A percentile compares a stretch with the other conserved stretches of the same genome.
These are phyloP conservation scores for Colletotrichum agaves DNA, from an alignment of 2,329 filamentous ascomycete genomes.

Conservation along the genomic window DNA sequence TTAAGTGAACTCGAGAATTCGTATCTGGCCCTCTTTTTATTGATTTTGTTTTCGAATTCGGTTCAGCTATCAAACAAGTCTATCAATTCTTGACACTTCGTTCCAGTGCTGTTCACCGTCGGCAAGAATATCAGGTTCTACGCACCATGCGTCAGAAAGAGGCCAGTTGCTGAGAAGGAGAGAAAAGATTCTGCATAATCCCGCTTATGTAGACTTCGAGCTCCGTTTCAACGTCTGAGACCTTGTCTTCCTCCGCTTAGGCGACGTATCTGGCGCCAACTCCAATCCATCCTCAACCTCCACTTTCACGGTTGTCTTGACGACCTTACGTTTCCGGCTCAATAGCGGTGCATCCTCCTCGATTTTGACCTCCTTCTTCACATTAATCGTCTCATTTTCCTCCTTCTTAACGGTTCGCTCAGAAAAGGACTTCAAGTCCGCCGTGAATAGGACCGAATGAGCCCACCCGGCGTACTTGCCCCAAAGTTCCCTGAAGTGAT, in stretches of 20 bases:
- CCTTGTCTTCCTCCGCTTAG: slow-evolving; percentile 36
- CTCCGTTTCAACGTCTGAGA: slow-evolving; percentile 20
- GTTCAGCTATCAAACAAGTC: too few relatives aligned
- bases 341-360: slow-evolving; percentile 42
- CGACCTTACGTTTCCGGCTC: slow-evolving; percentile 37
- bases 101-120: too few relatives aligned
- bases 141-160: too few relatives aligned
- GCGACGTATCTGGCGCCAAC: slow-evolving; percentile 4
- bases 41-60: too few relatives aligned
- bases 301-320: slow-evolving; percentile 36
- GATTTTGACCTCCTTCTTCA: slow-evolving; percentile 43
- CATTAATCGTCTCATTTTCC: slow-evolving; percentile 32
- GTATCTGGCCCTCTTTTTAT: too few relatives aligned
- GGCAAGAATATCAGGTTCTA: too few relatives aligned
- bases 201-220: background rate
- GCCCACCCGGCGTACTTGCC: slow-evolving; percentile 96
- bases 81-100: too few relatives aligned
- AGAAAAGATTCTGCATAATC: background rate
- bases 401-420: slow-evolving; percentile 61
- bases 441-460: slow-evolving; percentile 95
- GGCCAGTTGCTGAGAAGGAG: too few relatives aligned
- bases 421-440: slow-evolving; percentile 87
- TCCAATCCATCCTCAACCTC: slow-evolving; percentile 18
- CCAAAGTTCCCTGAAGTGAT: slow-evolving; percentile 91
- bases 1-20: too few relatives aligned